phyloP scores from a whole-genome alignment of 441 rosid genomes.

The Flueggea neowawraea region DNA sequence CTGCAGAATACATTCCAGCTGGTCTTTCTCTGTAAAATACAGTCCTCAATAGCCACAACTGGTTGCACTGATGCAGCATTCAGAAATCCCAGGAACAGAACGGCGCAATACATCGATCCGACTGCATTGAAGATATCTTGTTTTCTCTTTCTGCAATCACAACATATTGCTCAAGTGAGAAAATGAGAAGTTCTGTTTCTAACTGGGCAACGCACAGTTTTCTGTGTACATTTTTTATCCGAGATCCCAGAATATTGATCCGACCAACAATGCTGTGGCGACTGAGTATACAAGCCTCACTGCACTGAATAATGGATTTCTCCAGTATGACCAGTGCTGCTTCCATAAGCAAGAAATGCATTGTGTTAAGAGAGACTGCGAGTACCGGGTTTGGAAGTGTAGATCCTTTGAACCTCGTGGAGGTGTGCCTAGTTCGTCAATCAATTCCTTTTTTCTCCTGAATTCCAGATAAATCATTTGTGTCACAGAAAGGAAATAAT shows the following conservation, averaged over 20 bases:
- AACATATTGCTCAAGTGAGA: not conserved
- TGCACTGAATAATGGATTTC: constrained; percentile 51
- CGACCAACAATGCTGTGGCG: constrained; percentile 47
- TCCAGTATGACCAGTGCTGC: constrained; percentile 58
- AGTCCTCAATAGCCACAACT: constrained; percentile 71
- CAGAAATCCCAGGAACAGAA: constrained; percentile 63
- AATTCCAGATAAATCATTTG: too few species aligned
- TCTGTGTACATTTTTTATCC: constrained; percentile 46
- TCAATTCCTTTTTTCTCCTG: constrained; percentile 59
- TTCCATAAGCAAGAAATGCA: constrained; percentile 64
- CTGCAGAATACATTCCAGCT: constrained; percentile 86
- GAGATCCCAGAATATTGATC: constrained; percentile 59
- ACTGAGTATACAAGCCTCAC: constrained; percentile 49
- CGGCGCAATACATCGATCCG: constrained; percentile 82
- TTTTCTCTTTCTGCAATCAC: constrained; percentile 27
- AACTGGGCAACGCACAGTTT: not conserved
- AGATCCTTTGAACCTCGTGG: constrained; percentile 42
- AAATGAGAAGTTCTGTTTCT: not conserved
- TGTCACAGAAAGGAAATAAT: too few species aligned
- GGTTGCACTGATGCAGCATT: constrained; percentile 65
- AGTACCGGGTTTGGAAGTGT: constrained; percentile 40
- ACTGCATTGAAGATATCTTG: constrained; percentile 74
- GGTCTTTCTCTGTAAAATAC: constrained; percentile 84
- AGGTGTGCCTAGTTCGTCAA: constrained; percentile 46
- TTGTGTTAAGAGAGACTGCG: constrained; percentile 44